Percentiles rank a stretch among this genome's conserved stretches.
These are phyloP conservation scores for Porogramme epimiltina DNA, from an alignment of 1,284 basidiomycete genomes.

Conservation along the genomic window DNA sequence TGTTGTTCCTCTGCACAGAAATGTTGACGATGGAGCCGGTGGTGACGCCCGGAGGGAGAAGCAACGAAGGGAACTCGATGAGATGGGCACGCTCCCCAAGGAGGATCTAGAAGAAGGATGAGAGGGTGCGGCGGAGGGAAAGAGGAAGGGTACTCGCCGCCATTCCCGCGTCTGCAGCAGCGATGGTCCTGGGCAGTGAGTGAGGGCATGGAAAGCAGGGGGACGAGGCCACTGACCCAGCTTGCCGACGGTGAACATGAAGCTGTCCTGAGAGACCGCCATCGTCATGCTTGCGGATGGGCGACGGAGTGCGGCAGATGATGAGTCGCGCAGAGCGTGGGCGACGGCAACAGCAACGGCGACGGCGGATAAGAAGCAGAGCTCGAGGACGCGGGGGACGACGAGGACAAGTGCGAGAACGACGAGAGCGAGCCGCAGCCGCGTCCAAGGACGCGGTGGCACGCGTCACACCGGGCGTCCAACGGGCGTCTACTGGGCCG, in stretches of 20 bases:
- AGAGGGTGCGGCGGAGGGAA: neutral
- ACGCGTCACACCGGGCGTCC: no score
- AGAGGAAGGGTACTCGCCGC: conserved; percentile 51
- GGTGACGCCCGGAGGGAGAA: conserved; percentile 87
- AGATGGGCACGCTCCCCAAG: conserved; percentile 91
- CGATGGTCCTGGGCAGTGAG: neutral
- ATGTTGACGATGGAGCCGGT: conserved; percentile 97
- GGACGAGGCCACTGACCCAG: conserved; percentile 47
- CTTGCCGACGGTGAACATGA: conserved; percentile 75
- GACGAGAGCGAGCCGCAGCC: no score
- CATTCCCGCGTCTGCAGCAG: conserved; percentile 72
- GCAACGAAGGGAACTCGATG: conserved; percentile 93
- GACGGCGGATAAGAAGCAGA: no score
- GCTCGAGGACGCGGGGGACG: no score
- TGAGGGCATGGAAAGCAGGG: neutral
- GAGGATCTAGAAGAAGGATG: conserved; percentile 63
- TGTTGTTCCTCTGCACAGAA: conserved; percentile 82
- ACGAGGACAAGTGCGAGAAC: no score
- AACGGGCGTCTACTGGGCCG: no score
- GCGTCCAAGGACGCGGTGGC: no score
- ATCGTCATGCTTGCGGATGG: conserved; percentile 12
- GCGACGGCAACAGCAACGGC: no score
- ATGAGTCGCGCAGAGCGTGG: no score
- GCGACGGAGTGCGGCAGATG: no score
- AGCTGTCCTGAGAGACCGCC: conserved; percentile 48